phyloP scores from a whole-genome alignment of 2,329 filamentous ascomycete species.

The Ceratocystis cacaofunesta region DNA sequence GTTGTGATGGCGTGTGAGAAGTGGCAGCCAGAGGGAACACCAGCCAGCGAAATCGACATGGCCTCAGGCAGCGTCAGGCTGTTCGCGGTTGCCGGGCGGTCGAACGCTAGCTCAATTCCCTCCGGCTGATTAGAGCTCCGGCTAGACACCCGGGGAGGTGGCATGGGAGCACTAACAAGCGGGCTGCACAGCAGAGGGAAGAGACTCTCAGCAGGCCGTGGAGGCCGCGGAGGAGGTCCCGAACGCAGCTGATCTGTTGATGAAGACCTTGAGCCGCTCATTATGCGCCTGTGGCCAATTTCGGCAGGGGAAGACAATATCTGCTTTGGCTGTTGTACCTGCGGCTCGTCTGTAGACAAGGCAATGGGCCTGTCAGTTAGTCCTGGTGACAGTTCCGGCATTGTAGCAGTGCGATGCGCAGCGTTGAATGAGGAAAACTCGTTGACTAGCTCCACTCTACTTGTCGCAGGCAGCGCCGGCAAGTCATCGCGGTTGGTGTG shows the following conservation, averaged over 20 bases:
- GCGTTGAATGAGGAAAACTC: slow-evolving; percentile 24
- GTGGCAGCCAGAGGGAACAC: slow-evolving; percentile 24
- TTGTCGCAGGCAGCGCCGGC: slow-evolving; percentile 28
- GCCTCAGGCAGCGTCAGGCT: slow-evolving; percentile 33
- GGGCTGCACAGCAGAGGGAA: slow-evolving; percentile 14
- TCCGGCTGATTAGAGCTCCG: slow-evolving; percentile 34
- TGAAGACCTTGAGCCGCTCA: slow-evolving; percentile 27
- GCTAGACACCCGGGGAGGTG: slow-evolving; percentile 41
- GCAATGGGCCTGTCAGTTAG: slow-evolving; percentile 15
- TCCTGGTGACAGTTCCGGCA: slow-evolving; percentile 9
- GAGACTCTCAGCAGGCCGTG: slow-evolving; percentile 28
- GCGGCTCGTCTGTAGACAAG: not conserved
- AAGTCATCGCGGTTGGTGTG: slow-evolving; percentile 40
- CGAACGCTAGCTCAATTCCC: slow-evolving; percentile 27
- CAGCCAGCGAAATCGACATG: slow-evolving; percentile 21
- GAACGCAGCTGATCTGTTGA: slow-evolving; percentile 32
- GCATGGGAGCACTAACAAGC: slow-evolving; percentile 26
- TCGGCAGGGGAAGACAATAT: slow-evolving; percentile 16
- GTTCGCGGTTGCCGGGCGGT: slow-evolving; percentile 32
- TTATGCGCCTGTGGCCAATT: slow-evolving; percentile 24
- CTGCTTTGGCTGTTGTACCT: slow-evolving; percentile 2
- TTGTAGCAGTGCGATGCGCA: slow-evolving; percentile 15
- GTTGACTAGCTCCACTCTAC: slow-evolving; percentile 29
- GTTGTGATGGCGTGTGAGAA: slow-evolving; percentile 30
- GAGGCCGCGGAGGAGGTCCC: slow-evolving; percentile 32